These are phyloP conservation scores for Oxytropis ochrocephala DNA, from an alignment of 306 rosid genomes.

Conservation along the genomic window DNA sequence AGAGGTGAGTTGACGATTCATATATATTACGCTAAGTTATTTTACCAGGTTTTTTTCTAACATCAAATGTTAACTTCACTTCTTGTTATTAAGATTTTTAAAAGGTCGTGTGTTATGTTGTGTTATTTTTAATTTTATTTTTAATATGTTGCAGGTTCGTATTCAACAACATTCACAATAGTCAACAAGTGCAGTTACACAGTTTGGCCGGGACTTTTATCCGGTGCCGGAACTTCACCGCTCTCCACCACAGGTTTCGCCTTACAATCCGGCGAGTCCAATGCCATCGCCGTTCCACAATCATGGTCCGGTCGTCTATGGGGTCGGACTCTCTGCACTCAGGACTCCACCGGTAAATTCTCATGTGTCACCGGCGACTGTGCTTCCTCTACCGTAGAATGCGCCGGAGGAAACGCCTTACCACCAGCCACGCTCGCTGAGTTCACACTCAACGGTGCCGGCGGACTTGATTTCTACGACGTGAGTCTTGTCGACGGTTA, in stretches of 20 bases:
- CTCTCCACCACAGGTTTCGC: slow-evolving; percentile 65
- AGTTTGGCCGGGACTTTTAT: slow-evolving; percentile 76
- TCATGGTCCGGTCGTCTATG: slow-evolving; percentile 90
- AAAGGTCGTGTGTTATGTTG: neutral
- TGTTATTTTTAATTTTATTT: neutral
- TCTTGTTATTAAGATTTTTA: neutral
- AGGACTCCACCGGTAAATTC: slow-evolving; percentile 50
- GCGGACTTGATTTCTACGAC: slow-evolving; percentile 75
- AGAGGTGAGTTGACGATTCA: slow-evolving; percentile 29
- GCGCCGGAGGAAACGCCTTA: slow-evolving; percentile 42
- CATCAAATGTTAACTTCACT: neutral
- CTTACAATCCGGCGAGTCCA: slow-evolving; percentile 47
- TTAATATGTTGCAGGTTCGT: slow-evolving; percentile 23
- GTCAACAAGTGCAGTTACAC: slow-evolving; percentile 58
- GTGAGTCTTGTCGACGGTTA: slow-evolving; percentile 92
- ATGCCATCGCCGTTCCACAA: slow-evolving; percentile 33
- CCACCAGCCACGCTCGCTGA: slow-evolving; percentile 77
- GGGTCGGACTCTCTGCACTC: slow-evolving; percentile 67
- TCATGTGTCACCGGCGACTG: slow-evolving; percentile 76
- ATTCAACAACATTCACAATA: slow-evolving; percentile 60
- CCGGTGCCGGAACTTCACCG: slow-evolving; percentile 59
- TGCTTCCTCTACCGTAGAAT: slow-evolving; percentile 52
- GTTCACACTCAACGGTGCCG: slow-evolving; percentile 63
- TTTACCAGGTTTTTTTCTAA: neutral
- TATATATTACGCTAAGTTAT: neutral